Evolutionary conservation across 352 stramenopile species (phyloP), one percentile per base, ranked within the genome.

Genomic region (Phytophthora sp.): DNA sequence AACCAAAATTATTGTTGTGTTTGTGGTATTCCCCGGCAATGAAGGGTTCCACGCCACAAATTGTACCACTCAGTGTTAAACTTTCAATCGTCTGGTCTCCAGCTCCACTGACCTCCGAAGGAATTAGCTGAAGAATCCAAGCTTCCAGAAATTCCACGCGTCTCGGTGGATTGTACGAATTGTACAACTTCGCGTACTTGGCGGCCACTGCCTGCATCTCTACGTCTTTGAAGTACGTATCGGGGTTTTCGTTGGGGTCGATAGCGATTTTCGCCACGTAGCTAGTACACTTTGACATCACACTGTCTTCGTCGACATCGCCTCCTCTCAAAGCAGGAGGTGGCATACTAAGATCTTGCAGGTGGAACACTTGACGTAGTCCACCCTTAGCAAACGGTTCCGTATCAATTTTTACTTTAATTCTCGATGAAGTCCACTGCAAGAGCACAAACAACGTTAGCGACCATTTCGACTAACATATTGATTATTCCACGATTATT

Each of bases 261-360:
- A 95, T 93, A 3, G 85, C 82, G 15, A 95, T 80, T 63, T 95
- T 95, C 13, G 85, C 85, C 44, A 95, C 86, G 47, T 92, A 93
- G 33, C 57, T 78, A 1, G 71, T 75, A 16, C 66, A 77, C 26
- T 71, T 71, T n/a, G 55, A 61, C 51, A 69, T 64, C 11, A 69
- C 60, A 51, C 50, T 72, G 26, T 77, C 65, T 11, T 67, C 63
- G 7, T 72, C 51, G 13, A 39, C 23, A 20, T 65, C 57, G 5
- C 27, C 24, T 23, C 20, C 30, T 30, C 27, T 61, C 30, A 72
- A 50, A 39, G 62, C 41, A 41, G 71, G 59, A 46, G 52, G 52
- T 41, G 53, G 51, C 35, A 75, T 65, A 49, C 76, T 89, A n/a
- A 88, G 56, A 46, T 92, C 84, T 64, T 92, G 83, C 13, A 91